phyloP scores from a whole-genome alignment of 1,139 yeast genomes.

The Yamadazyma dendronema region DNA sequence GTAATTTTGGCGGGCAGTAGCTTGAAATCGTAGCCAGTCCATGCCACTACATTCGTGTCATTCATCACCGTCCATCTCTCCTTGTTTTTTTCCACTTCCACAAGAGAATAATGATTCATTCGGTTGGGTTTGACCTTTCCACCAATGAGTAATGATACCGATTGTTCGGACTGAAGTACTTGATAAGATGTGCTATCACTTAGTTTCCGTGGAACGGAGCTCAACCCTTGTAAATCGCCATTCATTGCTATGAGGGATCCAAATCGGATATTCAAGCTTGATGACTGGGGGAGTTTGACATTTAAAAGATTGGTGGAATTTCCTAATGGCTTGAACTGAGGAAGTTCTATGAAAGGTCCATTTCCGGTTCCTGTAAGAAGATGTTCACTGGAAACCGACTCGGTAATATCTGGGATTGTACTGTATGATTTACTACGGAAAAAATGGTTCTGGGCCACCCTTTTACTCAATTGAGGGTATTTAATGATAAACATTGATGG shows the following conservation, averaged over 20 bases:
- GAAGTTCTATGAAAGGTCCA: conserved; percentile 43
- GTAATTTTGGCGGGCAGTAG: conserved; percentile 19
- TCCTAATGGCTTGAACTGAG: conserved; percentile 34
- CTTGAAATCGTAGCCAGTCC: conserved; percentile 42
- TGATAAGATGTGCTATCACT: conserved; percentile 23
- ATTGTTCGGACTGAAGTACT: conserved; percentile 21
- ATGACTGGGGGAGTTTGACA: conserved; percentile 35
- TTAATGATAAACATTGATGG: too few species aligned
- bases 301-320: conserved; percentile 29
- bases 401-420: conserved; percentile 8
- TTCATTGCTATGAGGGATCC: conserved; percentile 36
- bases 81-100: conserved; percentile 19
- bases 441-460: too few species aligned
- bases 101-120: conserved; percentile 23
- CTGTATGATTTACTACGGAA: too few species aligned
- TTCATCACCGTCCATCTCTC: conserved; percentile 37
- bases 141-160: conserved; percentile 31
- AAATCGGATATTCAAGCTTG: conserved; percentile 28
- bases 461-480: too few species aligned
- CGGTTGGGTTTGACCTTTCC: conserved; percentile 20
- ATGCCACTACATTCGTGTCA: conserved; percentile 37
- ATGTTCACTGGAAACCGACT: conserved; percentile 14
- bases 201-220: conserved; percentile 15
- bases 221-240: conserved; percentile 27
- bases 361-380: conserved; percentile 29